Evolutionary conservation across 2,329 filamentous ascomycete species (phyloP).

Genomic region (Biscogniauxia mediterranea): DNA sequence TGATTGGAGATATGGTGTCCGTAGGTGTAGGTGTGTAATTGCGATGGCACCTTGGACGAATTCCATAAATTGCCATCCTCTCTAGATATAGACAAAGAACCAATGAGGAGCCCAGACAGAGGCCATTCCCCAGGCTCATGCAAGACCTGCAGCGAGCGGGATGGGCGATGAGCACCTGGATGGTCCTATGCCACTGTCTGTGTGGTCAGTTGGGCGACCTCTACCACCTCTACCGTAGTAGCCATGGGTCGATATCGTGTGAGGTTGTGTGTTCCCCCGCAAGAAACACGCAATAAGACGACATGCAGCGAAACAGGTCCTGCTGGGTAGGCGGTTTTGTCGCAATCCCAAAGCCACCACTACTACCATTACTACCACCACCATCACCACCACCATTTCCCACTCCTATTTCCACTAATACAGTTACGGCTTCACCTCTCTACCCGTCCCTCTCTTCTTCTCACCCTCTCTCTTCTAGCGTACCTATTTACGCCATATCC

Average conservation of each 20-base stretch:
- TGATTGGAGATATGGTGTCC: slow-evolving; percentile 26
- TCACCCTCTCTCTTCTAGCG: neutral
- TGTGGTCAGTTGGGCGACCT: slow-evolving; percentile 8
- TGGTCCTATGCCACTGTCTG: slow-evolving; percentile 6
- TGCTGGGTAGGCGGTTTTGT: neutral
- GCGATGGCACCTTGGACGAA: slow-evolving; percentile 29
- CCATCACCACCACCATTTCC: too few relatives aligned
- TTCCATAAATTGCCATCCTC: slow-evolving; percentile 29
- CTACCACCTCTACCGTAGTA: neutral
- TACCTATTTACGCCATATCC: neutral
- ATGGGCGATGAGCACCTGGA: slow-evolving; percentile 4
- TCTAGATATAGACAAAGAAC: slow-evolving; percentile 19
- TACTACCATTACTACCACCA: too few relatives aligned
- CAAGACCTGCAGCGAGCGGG: slow-evolving; percentile 9
- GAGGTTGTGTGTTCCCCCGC: slow-evolving; percentile 6
- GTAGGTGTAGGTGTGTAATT: slow-evolving; percentile 25
- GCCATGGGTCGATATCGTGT: slow-evolving; percentile 1
- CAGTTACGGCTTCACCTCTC: too few relatives aligned
- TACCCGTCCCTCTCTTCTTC: too few relatives aligned
- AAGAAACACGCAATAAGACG: slow-evolving; percentile 2
- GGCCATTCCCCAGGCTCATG: slow-evolving; percentile 16
- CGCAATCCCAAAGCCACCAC: too few relatives aligned
- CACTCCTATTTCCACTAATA: too few relatives aligned
- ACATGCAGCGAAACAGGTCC: neutral
- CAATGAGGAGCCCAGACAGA: slow-evolving; percentile 19